A percentile compares a stretch with the other conserved stretches of the same genome.
Conservation (phyloP, 768 basidiomycete species). For the Kwoniella sp. region DNA sequence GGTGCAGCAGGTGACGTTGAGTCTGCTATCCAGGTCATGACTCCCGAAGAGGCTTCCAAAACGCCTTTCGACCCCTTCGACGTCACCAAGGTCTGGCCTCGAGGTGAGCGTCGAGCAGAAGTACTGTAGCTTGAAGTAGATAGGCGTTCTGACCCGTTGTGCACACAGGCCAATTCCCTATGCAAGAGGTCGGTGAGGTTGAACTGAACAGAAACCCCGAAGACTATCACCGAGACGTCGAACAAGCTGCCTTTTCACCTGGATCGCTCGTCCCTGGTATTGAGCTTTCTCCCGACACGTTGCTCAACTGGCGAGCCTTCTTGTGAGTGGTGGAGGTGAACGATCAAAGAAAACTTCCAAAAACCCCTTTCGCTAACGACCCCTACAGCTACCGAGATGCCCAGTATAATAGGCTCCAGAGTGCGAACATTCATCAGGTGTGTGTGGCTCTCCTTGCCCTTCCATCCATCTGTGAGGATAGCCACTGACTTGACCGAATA, state of each 20-base stretch:
- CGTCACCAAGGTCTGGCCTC: conserved; percentile 47
- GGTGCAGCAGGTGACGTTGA: neutral
- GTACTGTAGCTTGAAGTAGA: no score
- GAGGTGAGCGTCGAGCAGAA: conserved; percentile 10
- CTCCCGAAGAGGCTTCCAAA: conserved; percentile 45
- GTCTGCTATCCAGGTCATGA: conserved; percentile 43
- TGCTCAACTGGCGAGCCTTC: conserved; percentile 52
- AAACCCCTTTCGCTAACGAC: neutral
- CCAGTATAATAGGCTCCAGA: conserved; percentile 45
- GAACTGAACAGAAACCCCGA: conserved; percentile 51
- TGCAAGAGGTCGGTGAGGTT: conserved; percentile 47
- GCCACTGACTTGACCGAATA: neutral
- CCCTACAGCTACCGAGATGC: conserved; percentile 46
- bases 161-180: conserved; percentile 35
- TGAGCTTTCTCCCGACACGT: conserved; percentile 49
- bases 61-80: conserved; percentile 51
- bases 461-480: no score
- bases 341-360: no score
- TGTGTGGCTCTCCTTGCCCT: neutral
- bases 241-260: conserved; percentile 52
- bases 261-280: conserved; percentile 54
- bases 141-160: neutral
- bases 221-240: conserved; percentile 54
- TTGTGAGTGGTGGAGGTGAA: no score
- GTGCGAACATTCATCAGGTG: conserved; percentile 52